Conservation (phyloP, 768 basidiomycete species). For the Leccinum barrowsii region DNA sequence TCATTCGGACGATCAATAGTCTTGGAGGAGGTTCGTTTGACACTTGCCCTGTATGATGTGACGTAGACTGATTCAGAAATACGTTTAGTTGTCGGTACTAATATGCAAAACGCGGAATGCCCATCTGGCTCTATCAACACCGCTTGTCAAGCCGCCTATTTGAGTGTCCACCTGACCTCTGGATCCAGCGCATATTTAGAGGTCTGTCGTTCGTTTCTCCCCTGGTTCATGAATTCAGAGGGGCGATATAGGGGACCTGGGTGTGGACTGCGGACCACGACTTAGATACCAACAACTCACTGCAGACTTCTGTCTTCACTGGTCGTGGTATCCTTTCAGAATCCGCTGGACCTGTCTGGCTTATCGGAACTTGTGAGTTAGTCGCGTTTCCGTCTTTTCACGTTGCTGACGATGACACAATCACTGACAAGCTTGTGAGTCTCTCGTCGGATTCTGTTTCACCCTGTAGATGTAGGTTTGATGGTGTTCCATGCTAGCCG, state of each 20-base stretch:
- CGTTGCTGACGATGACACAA: not conserved
- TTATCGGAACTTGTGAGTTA: constrained; percentile 58
- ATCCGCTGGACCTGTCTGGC: constrained; percentile 75
- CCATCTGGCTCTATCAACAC: constrained; percentile 38
- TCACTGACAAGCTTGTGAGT: constrained; percentile 37
- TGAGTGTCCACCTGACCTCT: constrained; percentile 58
- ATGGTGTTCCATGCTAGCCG: constrained; percentile 27
- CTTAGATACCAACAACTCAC: constrained; percentile 44
- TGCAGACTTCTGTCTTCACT: constrained; percentile 52
- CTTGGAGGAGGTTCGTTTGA: constrained; percentile 24
- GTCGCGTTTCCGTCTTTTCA: not conserved
- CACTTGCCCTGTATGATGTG: constrained; percentile 31
- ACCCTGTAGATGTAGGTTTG: not conserved
- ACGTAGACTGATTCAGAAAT: constrained; percentile 19
- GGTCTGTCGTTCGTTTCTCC: constrained; percentile 31
- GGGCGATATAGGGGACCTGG: constrained; percentile 57
- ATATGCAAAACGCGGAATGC: constrained; percentile 44
- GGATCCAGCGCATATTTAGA: constrained; percentile 61
- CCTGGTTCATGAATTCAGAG: not conserved
- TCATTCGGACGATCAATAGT: constrained; percentile 32
- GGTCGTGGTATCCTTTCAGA: constrained; percentile 75
- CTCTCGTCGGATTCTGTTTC: constrained; percentile 28
- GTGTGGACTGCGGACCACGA: constrained; percentile 77
- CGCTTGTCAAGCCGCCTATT: constrained; percentile 61
- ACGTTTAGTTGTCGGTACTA: constrained; percentile 47